Evolutionary conservation across 805 yeast species (phyloP).

Genomic region (Wickerhamiella musiphila): DNA sequence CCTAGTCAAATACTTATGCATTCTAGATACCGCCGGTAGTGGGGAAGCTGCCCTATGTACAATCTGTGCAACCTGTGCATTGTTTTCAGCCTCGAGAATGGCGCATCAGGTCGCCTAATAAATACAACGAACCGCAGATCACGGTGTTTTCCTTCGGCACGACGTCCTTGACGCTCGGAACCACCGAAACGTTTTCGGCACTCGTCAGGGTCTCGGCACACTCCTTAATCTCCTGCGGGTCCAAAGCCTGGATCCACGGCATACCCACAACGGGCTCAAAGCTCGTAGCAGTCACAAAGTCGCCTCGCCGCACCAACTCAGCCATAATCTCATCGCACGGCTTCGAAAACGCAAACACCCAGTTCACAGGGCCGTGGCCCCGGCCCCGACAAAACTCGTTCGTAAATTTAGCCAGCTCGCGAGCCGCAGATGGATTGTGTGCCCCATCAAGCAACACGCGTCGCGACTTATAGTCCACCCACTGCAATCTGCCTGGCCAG

Average conservation of each 20-base stretch:
- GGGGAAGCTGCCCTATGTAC: too few species aligned
- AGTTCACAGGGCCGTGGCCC: slow-evolving; percentile 30
- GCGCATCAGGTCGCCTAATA: slow-evolving; percentile 32
- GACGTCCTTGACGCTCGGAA: slow-evolving; percentile 16
- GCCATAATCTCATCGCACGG: slow-evolving; percentile 32
- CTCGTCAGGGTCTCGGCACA: slow-evolving; percentile 7
- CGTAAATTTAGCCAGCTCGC: slow-evolving; percentile 44
- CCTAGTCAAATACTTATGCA: too few species aligned
- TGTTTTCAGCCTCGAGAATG: too few species aligned
- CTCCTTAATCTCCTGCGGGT: slow-evolving; percentile 20
- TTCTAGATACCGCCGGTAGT: too few species aligned
- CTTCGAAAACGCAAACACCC: slow-evolving; percentile 67
- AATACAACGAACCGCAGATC: slow-evolving; percentile 55
- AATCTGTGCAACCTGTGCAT: too few species aligned
- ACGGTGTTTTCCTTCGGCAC: slow-evolving; percentile 23
- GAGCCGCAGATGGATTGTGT: slow-evolving; percentile 74
- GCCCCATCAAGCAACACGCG: slow-evolving; percentile 70
- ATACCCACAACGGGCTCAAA: slow-evolving; percentile 66
- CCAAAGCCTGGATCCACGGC: slow-evolving; percentile 73
- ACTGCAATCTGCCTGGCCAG: slow-evolving; percentile 87
- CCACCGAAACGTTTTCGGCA: slow-evolving; percentile 13
- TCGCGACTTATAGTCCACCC: slow-evolving; percentile 18
- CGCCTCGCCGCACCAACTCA: slow-evolving; percentile 33
- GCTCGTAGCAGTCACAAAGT: slow-evolving; percentile 40
- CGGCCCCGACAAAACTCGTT: slow-evolving; percentile 15